Conservation (phyloP, 2,329 filamentous ascomycete species). For the Arthroderma sp. region DNA sequence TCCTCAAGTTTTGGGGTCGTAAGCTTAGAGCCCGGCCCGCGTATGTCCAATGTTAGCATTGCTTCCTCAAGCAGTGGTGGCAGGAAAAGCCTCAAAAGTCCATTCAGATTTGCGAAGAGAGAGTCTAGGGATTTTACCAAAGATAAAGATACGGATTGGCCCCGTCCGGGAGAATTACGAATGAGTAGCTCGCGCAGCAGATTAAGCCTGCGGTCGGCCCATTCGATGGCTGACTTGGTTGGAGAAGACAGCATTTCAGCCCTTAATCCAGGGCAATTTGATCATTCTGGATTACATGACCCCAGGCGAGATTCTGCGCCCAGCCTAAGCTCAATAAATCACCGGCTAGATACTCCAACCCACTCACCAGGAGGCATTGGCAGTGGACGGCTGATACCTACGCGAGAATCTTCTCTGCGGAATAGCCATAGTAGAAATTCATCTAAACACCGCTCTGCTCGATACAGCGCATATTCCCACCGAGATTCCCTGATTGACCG, state of each 20-base stretch:
- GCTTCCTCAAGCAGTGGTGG: constrained; percentile 27
- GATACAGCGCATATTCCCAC: constrained; percentile 28
- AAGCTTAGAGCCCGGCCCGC: constrained; percentile 27
- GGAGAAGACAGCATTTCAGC: constrained; percentile 18
- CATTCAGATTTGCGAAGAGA: constrained; percentile 22
- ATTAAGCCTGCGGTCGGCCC: constrained; percentile 26
- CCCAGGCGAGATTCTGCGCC: constrained; percentile 10
- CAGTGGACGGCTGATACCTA: constrained; percentile 46
- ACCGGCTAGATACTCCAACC: constrained; percentile 14
- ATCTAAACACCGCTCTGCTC: constrained; percentile 40
- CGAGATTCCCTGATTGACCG: constrained; percentile 28
- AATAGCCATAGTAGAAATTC: constrained; percentile 40
- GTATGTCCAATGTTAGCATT: constrained; percentile 26
- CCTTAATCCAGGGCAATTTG: not conserved
- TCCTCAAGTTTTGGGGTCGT: constrained; percentile 25
- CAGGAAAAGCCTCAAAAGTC: constrained; percentile 25
- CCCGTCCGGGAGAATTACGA: constrained; percentile 19
- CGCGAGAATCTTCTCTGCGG: constrained; percentile 54
- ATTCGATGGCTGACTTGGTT: constrained; percentile 31
- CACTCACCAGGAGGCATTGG: constrained; percentile 25
- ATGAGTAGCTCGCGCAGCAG: constrained; percentile 24
- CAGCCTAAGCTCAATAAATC: constrained; percentile 26
- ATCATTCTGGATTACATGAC: constrained; percentile 2
- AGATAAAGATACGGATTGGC: constrained; percentile 26
- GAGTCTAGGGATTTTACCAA: constrained; percentile 24